phyloP scores from a whole-genome alignment of 2,329 filamentous ascomycete genomes.

The Scedosporium apiospermum region DNA sequence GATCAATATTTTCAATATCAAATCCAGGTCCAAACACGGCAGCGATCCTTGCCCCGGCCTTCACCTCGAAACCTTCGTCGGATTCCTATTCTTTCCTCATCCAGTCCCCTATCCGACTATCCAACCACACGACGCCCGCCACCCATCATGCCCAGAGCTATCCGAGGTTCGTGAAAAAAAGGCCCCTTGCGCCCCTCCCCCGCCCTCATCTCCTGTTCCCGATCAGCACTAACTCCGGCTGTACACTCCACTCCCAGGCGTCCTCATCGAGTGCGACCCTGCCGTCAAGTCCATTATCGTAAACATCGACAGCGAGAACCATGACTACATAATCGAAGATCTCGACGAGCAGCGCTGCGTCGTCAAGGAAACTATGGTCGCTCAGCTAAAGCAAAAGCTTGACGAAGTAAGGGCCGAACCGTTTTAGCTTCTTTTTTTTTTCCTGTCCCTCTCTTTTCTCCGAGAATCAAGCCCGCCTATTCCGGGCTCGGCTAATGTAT shows the following conservation, averaged over 20 bases:
- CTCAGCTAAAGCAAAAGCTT: conserved; percentile 55
- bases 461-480: background rate
- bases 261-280: conserved; percentile 74
- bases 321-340: conserved; percentile 72
- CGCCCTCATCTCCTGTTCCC: background rate
- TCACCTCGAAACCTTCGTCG: background rate
- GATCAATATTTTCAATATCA: background rate
- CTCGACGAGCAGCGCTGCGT: conserved; percentile 69
- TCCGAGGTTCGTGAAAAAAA: conserved; percentile 35
- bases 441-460: background rate
- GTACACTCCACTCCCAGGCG: conserved; percentile 34
- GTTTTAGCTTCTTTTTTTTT: background rate
- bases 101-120: background rate
- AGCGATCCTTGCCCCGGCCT: background rate
- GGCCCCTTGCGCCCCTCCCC: background rate
- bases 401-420: conserved; percentile 45
- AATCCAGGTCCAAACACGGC: background rate
- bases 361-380: conserved; percentile 65
- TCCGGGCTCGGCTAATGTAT: background rate
- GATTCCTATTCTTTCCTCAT: background rate
- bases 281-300: conserved; percentile 80
- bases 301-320: conserved; percentile 60
- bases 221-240: conserved; percentile 7
- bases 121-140: background rate
- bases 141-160: conserved; percentile 44